Conservation (phyloP, 1,139 yeast species). For the Magnusiomyces fungicola region DNA sequence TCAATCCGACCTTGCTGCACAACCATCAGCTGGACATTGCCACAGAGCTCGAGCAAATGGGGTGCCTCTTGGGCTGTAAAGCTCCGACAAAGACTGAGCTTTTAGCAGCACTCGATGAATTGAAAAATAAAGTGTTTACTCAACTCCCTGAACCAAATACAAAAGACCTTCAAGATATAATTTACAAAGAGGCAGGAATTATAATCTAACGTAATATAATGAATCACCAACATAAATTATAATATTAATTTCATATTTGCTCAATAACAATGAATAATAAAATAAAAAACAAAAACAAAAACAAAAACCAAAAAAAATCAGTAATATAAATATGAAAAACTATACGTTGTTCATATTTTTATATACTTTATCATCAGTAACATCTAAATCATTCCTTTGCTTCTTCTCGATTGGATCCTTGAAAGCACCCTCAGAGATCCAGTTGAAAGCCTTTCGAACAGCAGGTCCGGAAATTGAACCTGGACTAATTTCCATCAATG, state of each 20-base stretch:
- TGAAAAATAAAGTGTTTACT: background rate
- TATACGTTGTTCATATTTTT: no score
- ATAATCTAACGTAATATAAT: no score
- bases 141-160: background rate
- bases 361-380: no score
- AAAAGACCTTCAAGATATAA: background rate
- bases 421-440: constrained; percentile 30
- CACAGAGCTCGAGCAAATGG: background rate
- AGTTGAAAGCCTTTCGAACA: constrained; percentile 29
- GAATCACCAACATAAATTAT: no score
- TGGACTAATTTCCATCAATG: constrained; percentile 31
- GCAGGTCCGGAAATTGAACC: constrained; percentile 30
- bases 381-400: background rate
- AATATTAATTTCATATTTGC: no score
- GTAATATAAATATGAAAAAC: no score
- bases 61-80: constrained; percentile 1
- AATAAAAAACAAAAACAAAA: no score
- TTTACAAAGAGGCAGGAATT: background rate
- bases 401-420: constrained; percentile 21
- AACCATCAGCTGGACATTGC: constrained; percentile 86
- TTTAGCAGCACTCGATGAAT: background rate
- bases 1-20: constrained; percentile 66
- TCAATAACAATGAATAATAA: no score
- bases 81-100: background rate
- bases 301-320: no score